phyloP scores from a whole-genome alignment of 140 eudicot species.

The Flaveria floridana region DNA sequence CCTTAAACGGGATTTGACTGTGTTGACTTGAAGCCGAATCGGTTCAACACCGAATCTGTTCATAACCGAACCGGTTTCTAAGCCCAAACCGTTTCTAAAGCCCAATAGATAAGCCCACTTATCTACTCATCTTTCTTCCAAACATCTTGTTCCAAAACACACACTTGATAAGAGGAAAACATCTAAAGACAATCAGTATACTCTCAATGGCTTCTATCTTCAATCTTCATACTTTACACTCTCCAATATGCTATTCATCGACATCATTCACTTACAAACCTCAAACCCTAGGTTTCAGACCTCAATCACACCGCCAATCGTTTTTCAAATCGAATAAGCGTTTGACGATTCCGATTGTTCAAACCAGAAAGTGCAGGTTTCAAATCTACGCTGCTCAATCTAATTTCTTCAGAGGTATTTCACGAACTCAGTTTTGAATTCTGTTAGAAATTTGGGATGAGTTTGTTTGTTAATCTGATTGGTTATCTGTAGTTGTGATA shows the following conservation, averaged over 20 bases:
- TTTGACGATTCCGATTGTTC: constrained; percentile 28
- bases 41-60: too few relatives aligned
- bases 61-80: too few relatives aligned
- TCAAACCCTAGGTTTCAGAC: constrained; percentile 32
- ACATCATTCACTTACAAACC: constrained; percentile 33
- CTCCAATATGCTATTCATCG: constrained; percentile 20
- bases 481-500: neutral
- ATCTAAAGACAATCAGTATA: too few relatives aligned
- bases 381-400: constrained; percentile 54
- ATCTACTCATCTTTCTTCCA: too few relatives aligned
- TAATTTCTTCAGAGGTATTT: constrained; percentile 49
- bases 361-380: constrained; percentile 30
- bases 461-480: constrained; percentile 7
- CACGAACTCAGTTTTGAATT: constrained; percentile 1
- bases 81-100: too few relatives aligned
- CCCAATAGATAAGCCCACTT: neutral
- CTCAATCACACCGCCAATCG: constrained; percentile 37
- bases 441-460: neutral
- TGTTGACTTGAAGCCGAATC: too few relatives aligned
- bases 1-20: too few relatives aligned
- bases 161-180: neutral
- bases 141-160: neutral
- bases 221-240: constrained; percentile 17
- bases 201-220: constrained; percentile 36
- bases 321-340: constrained; percentile 39